Evolutionary conservation across 2,329 filamentous ascomycete species (phyloP).

Genomic region (Aureobasidium sp.): DNA sequence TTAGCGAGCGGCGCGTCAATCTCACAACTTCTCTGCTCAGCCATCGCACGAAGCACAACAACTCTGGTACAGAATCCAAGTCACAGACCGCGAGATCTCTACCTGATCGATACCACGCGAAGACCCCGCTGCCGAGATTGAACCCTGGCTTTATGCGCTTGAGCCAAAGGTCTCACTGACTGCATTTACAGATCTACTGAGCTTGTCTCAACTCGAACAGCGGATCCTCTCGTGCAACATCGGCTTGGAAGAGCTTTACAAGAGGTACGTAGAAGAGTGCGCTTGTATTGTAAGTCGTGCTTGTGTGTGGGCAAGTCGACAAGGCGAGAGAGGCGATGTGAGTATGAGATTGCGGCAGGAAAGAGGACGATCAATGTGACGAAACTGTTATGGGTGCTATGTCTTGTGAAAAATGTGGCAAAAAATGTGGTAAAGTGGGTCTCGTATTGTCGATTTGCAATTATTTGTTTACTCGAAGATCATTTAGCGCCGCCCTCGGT

Average conservation of each 20-base stretch:
- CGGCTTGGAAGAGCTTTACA: background rate
- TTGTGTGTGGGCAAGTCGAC: conserved; percentile 7
- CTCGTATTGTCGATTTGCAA: no score
- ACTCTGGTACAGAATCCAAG: background rate
- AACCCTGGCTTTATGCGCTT: conserved; percentile 3
- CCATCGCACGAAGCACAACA: background rate
- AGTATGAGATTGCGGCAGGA: background rate
- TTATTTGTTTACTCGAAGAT: no score
- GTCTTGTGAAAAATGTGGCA: no score
- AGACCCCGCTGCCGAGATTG: background rate
- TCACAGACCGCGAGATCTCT: background rate
- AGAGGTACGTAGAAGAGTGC: background rate
- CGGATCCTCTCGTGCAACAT: background rate
- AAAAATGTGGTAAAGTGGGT: no score
- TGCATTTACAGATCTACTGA: conserved; percentile 4
- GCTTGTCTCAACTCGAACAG: background rate
- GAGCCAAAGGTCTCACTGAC: conserved; percentile 1
- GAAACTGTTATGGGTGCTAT: no score
- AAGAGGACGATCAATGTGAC: background rate
- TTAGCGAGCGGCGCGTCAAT: background rate
- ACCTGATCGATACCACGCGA: background rate
- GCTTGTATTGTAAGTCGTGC: conserved; percentile 8
- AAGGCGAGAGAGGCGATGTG: background rate
- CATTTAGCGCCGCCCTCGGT: no score
- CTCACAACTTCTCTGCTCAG: conserved; percentile 1